A percentile compares a stretch with the other conserved stretches of the same genome.
Evolutionary conservation across 2,329 filamentous ascomycete genomes (phyloP).

Genomic region (Zopfia rhizophila): DNA sequence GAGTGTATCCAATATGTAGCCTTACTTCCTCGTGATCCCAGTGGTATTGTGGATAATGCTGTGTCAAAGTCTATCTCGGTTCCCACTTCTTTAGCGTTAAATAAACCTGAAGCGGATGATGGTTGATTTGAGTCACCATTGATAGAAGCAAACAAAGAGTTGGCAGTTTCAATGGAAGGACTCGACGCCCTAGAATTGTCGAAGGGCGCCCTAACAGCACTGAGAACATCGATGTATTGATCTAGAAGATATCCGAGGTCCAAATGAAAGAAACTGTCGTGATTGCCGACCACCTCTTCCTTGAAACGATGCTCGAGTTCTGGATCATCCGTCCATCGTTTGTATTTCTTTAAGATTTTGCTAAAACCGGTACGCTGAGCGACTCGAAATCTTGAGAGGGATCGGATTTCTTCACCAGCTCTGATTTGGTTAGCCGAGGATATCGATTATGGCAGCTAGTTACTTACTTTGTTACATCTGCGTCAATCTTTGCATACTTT

Average conservation of each 20-base stretch:
- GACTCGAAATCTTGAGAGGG: constrained; percentile 75
- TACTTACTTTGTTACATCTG: constrained; percentile 58
- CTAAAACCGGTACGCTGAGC: constrained; percentile 81
- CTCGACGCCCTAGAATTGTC: constrained; percentile 40
- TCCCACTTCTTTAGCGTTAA: constrained; percentile 51
- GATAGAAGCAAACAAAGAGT: too few species aligned
- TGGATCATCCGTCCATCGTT: constrained; percentile 84
- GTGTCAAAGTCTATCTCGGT: constrained; percentile 62
- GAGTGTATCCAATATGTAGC: constrained; percentile 66
- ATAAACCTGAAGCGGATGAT: constrained; percentile 48
- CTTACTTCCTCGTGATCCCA: constrained; percentile 57
- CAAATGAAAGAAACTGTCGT: constrained; percentile 76
- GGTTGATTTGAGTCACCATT: too few species aligned
- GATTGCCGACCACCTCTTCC: constrained; percentile 71
- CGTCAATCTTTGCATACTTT: constrained; percentile 62
- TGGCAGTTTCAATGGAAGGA: constrained; percentile 22
- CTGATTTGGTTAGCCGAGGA: constrained; percentile 41
- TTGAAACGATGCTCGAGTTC: constrained; percentile 73
- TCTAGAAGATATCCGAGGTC: constrained; percentile 67
- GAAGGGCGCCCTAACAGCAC: constrained; percentile 57
- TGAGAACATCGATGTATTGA: constrained; percentile 60
- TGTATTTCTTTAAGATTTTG: constrained; percentile 87
- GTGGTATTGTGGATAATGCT: constrained; percentile 58
- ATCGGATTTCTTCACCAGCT: constrained; percentile 77
- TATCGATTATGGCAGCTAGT: not conserved